These are phyloP conservation scores for Xerocomus spinulosus DNA, from an alignment of 768 basidiomycete species.

Conservation along the genomic window DNA sequence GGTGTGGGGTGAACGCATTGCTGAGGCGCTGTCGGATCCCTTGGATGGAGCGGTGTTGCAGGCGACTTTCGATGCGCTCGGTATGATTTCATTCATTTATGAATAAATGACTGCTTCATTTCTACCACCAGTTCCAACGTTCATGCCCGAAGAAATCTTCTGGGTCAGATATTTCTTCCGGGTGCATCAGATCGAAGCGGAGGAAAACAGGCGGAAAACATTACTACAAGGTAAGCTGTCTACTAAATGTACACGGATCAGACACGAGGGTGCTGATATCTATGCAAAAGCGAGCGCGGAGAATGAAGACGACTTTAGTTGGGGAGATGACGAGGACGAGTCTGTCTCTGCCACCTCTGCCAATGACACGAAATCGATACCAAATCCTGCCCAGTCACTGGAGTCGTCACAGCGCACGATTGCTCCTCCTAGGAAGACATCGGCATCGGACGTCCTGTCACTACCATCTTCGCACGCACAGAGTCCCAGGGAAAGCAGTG, in stretches of 20 bases:
- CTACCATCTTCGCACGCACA: conserved; percentile 32
- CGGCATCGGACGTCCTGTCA: conserved; percentile 18
- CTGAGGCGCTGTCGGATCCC: conserved; percentile 45
- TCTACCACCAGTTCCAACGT: conserved; percentile 57
- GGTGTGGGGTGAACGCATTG: conserved; percentile 51
- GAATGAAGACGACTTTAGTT: conserved; percentile 84
- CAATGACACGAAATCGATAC: conserved; percentile 8
- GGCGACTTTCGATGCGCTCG: conserved; percentile 51
- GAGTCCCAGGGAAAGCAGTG: conserved; percentile 54
- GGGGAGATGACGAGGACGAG: conserved; percentile 93
- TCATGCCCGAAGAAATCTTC: conserved; percentile 60
- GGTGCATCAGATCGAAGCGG: conserved; percentile 70
- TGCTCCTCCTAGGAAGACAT: conserved; percentile 19
- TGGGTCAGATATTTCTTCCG: conserved; percentile 93
- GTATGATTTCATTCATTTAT: conserved; percentile 36
- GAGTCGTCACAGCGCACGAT: conserved; percentile 23
- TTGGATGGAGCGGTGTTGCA: conserved; percentile 51
- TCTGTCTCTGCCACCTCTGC: conserved; percentile 17
- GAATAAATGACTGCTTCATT: conserved; percentile 6
- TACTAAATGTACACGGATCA: not conserved
- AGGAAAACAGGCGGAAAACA: conserved; percentile 74
- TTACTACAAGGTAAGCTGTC: conserved; percentile 58
- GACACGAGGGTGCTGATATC: conserved; percentile 3
- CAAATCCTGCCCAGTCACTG: conserved; percentile 7
- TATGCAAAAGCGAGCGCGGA: conserved; percentile 47